These are phyloP conservation scores for Phlebiopsis gigantea DNA, from an alignment of 768 basidiomycete species.

Conservation along the genomic window DNA sequence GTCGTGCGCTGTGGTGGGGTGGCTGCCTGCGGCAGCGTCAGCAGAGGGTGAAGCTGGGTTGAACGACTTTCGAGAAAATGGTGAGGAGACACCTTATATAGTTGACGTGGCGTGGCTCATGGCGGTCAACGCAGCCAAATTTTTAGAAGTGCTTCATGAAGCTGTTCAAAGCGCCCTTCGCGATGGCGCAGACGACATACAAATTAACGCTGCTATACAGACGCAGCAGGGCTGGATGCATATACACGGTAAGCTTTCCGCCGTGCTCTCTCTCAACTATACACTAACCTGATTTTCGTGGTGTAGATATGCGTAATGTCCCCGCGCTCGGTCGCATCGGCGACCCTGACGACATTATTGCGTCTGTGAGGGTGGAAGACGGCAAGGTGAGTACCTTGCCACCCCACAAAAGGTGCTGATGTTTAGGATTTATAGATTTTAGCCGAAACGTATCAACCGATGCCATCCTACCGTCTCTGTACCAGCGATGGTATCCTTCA, in stretches of 20 bases:
- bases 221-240: conserved; percentile 83
- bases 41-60: conserved; percentile 43
- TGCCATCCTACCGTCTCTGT: conserved; percentile 81
- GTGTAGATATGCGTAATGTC: conserved; percentile 66
- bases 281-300: not conserved
- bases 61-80: conserved; percentile 68
- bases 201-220: conserved; percentile 59
- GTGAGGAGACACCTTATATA: conserved; percentile 35
- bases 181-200: conserved; percentile 60
- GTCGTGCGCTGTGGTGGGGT: conserved; percentile 58
- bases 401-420: not conserved
- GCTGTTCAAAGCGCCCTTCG: conserved; percentile 48
- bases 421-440: conserved; percentile 40
- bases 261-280: not conserved
- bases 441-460: conserved; percentile 71
- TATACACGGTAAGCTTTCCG: conserved; percentile 45
- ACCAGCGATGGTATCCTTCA: conserved; percentile 67
- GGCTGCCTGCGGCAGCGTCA: conserved; percentile 54
- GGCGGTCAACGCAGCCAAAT: conserved; percentile 40
- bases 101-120: not conserved
- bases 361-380: conserved; percentile 63
- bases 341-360: conserved; percentile 82
- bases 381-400: conserved; percentile 44
- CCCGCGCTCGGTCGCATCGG: conserved; percentile 73
- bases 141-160: conserved; percentile 55